Evolutionary conservation across 1,284 basidiomycete genomes (phyloP).

Genomic region (Ustilago trichophora): DNA sequence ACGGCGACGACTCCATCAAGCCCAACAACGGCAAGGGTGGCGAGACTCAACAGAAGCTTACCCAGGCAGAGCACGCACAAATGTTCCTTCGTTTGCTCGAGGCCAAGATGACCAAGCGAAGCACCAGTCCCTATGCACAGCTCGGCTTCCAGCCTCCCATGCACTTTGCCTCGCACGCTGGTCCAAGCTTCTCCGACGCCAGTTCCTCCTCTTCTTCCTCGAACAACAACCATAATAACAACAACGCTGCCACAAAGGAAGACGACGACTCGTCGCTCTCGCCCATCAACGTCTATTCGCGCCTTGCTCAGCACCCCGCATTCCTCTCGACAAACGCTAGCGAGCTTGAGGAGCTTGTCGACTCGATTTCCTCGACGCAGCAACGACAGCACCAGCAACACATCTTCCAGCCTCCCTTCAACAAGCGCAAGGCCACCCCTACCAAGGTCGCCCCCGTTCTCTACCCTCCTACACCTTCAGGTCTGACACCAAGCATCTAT

Average conservation of each 20-base stretch:
- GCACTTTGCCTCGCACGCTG: slow-evolving; percentile 24
- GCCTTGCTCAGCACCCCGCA: slow-evolving; percentile 54
- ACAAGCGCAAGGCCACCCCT: slow-evolving; percentile 24
- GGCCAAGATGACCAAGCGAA: slow-evolving; percentile 46
- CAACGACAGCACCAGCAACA: too few species aligned
- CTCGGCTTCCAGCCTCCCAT: slow-evolving; percentile 55
- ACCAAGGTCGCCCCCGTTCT: slow-evolving; percentile 14
- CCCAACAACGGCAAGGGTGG: slow-evolving; percentile 16
- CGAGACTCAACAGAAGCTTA: slow-evolving; percentile 25
- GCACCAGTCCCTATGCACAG: slow-evolving; percentile 45
- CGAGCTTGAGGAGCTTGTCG: slow-evolving; percentile 58
- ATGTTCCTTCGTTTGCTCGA: slow-evolving; percentile 54
- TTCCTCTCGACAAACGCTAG: slow-evolving; percentile 52
- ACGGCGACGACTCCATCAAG: too few species aligned
- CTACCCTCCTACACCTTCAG: slow-evolving; percentile 19
- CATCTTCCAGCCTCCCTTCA: slow-evolving; percentile 22
- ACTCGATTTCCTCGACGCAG: slow-evolving; percentile 40
- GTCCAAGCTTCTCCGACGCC: slow-evolving; percentile 27
- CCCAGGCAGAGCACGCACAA: slow-evolving; percentile 48
- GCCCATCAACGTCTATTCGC: slow-evolving; percentile 57
- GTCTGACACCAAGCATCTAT: slow-evolving; percentile 40
- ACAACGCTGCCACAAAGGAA: too few species aligned
- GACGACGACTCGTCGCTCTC: slow-evolving; percentile 39
- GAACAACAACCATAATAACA: too few species aligned
- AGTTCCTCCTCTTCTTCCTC: slow-evolving; percentile 18